Evolutionary conservation across 192 early-diverging fungal species (phyloP).

Genomic region (Coemansia asiatica): DNA sequence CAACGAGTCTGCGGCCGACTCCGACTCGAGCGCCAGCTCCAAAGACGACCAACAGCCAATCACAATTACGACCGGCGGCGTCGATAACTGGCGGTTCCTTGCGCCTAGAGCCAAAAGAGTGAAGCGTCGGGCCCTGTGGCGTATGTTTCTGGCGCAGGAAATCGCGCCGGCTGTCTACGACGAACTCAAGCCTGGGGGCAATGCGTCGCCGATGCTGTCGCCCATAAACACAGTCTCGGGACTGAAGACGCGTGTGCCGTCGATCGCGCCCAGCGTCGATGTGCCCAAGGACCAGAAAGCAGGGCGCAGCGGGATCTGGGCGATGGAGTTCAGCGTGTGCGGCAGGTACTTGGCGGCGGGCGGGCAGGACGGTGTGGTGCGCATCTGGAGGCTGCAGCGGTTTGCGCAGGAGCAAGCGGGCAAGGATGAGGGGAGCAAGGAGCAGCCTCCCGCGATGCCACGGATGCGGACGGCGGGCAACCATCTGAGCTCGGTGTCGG

Average conservation of each 20-base stretch:
- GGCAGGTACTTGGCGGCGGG: constrained; percentile 78
- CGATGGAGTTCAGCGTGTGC: constrained; percentile 74
- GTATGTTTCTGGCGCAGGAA: constrained; percentile 56
- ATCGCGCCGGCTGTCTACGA: constrained; percentile 35
- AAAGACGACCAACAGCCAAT: constrained; percentile 19
- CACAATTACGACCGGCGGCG: constrained; percentile 18
- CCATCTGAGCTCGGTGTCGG: constrained; percentile 10
- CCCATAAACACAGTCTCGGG: constrained; percentile 7
- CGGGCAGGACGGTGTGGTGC: constrained; percentile 71
- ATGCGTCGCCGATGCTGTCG: constrained; percentile 1
- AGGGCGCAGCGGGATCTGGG: constrained; percentile 61
- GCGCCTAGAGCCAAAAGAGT: constrained; percentile 46
- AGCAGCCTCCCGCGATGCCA: constrained; percentile 5
- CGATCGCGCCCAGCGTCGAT: constrained; percentile 19
- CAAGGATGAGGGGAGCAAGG: constrained; percentile 18
- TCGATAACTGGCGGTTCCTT: constrained; percentile 54
- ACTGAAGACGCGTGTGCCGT: constrained; percentile 23
- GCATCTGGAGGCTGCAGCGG: constrained; percentile 63
- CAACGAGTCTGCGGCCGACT: constrained; percentile 7
- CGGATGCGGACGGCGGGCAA: constrained; percentile 13
- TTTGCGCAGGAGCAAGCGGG: constrained; percentile 45
- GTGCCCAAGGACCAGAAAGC: constrained; percentile 1
- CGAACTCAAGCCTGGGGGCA: constrained; percentile 13
- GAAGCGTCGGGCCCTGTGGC: constrained; percentile 52
- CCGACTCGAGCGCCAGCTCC: not conserved